phyloP scores from a whole-genome alignment of 2,329 filamentous ascomycete species.

The Ascochyta rabiei region DNA sequence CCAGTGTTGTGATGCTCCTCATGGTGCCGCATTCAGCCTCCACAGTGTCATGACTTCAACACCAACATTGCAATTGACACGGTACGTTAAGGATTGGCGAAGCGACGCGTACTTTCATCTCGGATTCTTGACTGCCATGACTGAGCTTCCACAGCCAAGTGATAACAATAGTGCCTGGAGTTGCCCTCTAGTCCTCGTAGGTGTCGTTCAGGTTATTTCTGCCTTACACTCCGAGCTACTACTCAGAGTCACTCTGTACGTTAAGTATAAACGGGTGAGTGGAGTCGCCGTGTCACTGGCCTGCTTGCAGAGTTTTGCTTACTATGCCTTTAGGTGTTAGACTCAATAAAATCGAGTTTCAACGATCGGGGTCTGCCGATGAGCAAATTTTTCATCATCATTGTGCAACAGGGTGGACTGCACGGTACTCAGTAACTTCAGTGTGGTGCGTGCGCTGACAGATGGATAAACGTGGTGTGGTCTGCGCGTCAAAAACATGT shows the following conservation, averaged over 20 bases:
- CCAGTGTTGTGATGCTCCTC: slow-evolving; percentile 1
- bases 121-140: slow-evolving; percentile 1
- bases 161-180: neutral
- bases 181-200: slow-evolving; percentile 1
- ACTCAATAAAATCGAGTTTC: slow-evolving; percentile 22
- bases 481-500: slow-evolving; percentile 1
- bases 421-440: slow-evolving; percentile 2
- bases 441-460: neutral
- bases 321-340: slow-evolving; percentile 33
- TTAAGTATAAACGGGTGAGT: slow-evolving; percentile 25
- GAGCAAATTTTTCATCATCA: slow-evolving; percentile 19
- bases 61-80: slow-evolving; percentile 2
- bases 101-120: slow-evolving; percentile 1
- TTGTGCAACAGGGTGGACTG: slow-evolving; percentile 6
- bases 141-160: slow-evolving; percentile 4
- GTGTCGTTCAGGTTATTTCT: slow-evolving; percentile 4
- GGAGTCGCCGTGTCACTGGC: slow-evolving; percentile 31
- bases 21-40: slow-evolving; percentile 16
- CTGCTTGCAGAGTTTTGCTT: slow-evolving; percentile 28
- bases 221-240: slow-evolving; percentile 8
- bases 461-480: slow-evolving; percentile 9
- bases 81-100: slow-evolving; percentile 11
- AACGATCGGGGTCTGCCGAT: slow-evolving; percentile 23
- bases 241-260: slow-evolving; percentile 5
- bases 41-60: slow-evolving; percentile 9